phyloP scores from a whole-genome alignment of 2,329 filamentous ascomycete species.

The Leptographium lundbergii region DNA sequence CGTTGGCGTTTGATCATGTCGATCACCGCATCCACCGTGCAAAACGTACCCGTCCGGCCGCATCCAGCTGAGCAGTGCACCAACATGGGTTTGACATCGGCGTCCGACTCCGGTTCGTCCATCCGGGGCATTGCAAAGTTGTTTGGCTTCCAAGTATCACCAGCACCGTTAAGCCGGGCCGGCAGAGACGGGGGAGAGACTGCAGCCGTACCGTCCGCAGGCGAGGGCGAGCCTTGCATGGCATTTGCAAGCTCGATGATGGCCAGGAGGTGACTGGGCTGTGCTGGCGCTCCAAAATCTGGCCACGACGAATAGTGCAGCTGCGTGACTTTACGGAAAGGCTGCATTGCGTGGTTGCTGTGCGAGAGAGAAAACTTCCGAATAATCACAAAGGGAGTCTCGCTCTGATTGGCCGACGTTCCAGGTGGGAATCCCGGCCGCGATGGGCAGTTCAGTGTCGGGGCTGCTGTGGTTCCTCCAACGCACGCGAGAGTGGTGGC shows the following conservation, averaged over 20 bases:
- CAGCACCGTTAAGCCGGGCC: background rate
- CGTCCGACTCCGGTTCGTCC: slow-evolving; percentile 46
- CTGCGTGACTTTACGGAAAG: slow-evolving; percentile 86
- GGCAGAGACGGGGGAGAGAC: background rate
- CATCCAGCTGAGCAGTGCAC: slow-evolving; percentile 96
- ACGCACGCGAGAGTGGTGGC: slow-evolving; percentile 40
- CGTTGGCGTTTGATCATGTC: slow-evolving; percentile 90
- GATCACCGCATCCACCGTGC: slow-evolving; percentile 88
- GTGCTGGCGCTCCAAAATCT: slow-evolving; percentile 86
- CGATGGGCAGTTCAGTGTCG: background rate
- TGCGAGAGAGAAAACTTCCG: slow-evolving; percentile 81
- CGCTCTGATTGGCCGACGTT: slow-evolving; percentile 26
- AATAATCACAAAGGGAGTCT: slow-evolving; percentile 65
- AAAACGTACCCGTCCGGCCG: slow-evolving; percentile 90
- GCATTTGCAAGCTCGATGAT: slow-evolving; percentile 80
- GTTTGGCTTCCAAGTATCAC: slow-evolving; percentile 10
- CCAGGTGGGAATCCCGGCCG: background rate
- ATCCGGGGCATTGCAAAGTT: slow-evolving; percentile 30
- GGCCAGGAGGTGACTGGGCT: slow-evolving; percentile 73
- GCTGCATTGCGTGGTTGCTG: slow-evolving; percentile 62
- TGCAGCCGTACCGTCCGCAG: background rate
- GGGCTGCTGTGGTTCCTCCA: slow-evolving; percentile 15
- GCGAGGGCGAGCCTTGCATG: slow-evolving; percentile 46
- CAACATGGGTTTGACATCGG: slow-evolving; percentile 55
- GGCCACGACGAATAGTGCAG: slow-evolving; percentile 95